Evolutionary conservation across 192 early-diverging fungal species (phyloP), one percentile per base, ranked within the genome.

Genomic region (Entophlyctis luteolus): DNA sequence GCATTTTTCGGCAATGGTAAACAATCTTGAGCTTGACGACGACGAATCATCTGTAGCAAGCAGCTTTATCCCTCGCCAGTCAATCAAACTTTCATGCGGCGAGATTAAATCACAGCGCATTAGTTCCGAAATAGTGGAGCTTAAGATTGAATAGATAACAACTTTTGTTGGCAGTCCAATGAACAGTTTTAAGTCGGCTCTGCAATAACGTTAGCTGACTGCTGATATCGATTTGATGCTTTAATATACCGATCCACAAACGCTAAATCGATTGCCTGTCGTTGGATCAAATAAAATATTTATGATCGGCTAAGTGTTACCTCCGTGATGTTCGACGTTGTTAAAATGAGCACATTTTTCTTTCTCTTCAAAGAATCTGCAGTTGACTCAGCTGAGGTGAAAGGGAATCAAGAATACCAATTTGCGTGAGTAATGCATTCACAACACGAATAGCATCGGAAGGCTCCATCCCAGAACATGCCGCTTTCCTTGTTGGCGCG

Each of bases 311-410:
- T n/a, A n/a, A n/a, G n/a, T n/a, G n/a, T n/a, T 45, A 60, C 86
- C 65, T 88, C 82, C 2, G 84, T 87, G 23, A 91, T 81, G 52
- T 91, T 90, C 2, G 87, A 88, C 1, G 89, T 90, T 0, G 86
- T 79, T 63, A 91, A 37, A 1, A 91, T 75, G 25, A 91, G 69
- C 8, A 90, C 87, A 55, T 88, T 89, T 35, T 73, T 78, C 33
- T 67, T 68, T 14, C 74, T 48, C 65, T 80, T 80, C 14, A 91
- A 73, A 35, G 79, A 75, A 55, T 91, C 89, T 68, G 31, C 22
- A 31, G 81, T 70, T 83, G 78, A 3, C 79, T 84, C 25, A 90
- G 86, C 0, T 87, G 88, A 1, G 80, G 74, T 71, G 87, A 47
- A n/a, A 87, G 63, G n/a, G 88, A 82, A 54, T 76, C 76, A 10